phyloP scores from a whole-genome alignment of 2,329 filamentous ascomycete genomes.

The Alternaria triticina region DNA sequence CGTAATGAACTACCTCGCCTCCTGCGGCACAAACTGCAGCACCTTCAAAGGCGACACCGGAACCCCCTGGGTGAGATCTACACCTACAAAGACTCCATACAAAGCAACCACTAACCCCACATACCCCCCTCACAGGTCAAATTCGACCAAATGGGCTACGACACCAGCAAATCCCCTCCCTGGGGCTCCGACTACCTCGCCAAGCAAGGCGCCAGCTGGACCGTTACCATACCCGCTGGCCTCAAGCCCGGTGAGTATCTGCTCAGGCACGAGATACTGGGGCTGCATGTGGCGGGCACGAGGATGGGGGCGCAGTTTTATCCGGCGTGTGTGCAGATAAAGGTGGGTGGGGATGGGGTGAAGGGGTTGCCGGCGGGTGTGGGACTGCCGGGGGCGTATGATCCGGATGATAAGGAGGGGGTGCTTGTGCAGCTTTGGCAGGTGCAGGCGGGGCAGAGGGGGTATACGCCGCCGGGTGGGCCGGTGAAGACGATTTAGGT shows the following conservation, averaged over 20 bases:
- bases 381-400: conserved; percentile 29
- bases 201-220: conserved; percentile 44
- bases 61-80: conserved; percentile 39
- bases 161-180: conserved; percentile 32
- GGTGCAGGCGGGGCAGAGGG: conserved; percentile 15
- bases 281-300: conserved; percentile 22
- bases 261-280: conserved; percentile 28
- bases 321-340: conserved; percentile 23
- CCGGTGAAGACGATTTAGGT: conserved; percentile 19
- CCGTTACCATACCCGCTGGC: conserved; percentile 38
- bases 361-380: conserved; percentile 21
- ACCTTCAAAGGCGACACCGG: conserved; percentile 45
- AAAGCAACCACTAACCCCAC: too few relatives aligned
- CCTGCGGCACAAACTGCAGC: conserved; percentile 40
- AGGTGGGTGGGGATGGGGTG: conserved; percentile 16
- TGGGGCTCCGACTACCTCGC: conserved; percentile 48
- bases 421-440: conserved; percentile 24
- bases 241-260: conserved; percentile 39
- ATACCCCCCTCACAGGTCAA: conserved; percentile 19
- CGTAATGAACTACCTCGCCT: conserved; percentile 48
- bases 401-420: conserved; percentile 26
- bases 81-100: too few relatives aligned
- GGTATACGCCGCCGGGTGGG: conserved; percentile 26
- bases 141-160: conserved; percentile 47
- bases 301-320: conserved; percentile 29